Evolutionary conservation across 2,329 filamentous ascomycete genomes (phyloP).

Genomic region (Xylaria sp.): DNA sequence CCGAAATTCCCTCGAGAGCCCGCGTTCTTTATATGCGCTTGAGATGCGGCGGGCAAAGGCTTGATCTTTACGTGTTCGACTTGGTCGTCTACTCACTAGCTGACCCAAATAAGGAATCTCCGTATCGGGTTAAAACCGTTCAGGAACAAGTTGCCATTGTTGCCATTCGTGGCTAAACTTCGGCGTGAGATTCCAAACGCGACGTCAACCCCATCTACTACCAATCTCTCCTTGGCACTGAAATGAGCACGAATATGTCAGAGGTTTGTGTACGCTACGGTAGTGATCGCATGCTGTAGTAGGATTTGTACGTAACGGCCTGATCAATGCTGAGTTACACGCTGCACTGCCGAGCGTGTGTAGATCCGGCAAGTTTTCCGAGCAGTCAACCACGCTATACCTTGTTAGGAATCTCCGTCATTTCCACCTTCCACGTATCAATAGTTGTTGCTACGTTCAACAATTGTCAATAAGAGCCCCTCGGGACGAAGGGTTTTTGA

Average conservation of each 20-base stretch:
- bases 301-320: neutral
- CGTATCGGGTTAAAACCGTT: conserved; percentile 18
- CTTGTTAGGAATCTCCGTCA: conserved; percentile 23
- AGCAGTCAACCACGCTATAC: neutral
- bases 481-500: neutral
- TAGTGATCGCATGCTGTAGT: neutral
- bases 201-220: conserved; percentile 11
- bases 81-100: neutral
- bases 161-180: conserved; percentile 21
- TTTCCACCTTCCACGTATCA: neutral
- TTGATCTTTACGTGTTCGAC: conserved; percentile 16
- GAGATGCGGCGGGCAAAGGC: neutral
- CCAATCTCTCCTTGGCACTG: neutral
- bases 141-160: no score
- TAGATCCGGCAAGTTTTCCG: neutral
- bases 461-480: neutral
- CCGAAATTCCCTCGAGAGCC: neutral
- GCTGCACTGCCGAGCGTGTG: neutral
- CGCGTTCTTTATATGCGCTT: neutral
- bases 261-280: neutral
- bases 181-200: conserved; percentile 5
- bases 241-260: neutral
- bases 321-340: neutral
- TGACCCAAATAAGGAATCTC: conserved; percentile 30
- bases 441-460: neutral